Evolutionary conservation across 257 asterid genomes (phyloP).

Genomic region (Eustoma russellianum): DNA sequence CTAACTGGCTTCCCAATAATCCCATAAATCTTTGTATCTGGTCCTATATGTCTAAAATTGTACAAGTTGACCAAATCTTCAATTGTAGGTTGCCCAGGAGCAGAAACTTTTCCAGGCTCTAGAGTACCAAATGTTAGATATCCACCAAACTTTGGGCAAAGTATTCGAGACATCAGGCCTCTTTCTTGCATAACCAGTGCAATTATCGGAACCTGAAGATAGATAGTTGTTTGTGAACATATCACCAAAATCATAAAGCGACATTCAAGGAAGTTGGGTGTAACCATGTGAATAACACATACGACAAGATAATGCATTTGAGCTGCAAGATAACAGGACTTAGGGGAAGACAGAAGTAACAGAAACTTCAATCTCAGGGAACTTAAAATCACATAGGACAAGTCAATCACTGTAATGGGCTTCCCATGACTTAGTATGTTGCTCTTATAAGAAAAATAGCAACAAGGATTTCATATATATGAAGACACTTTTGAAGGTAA

Average conservation of each 20-base stretch:
- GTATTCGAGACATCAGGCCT: constrained; percentile 81
- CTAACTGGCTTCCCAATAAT: constrained; percentile 89
- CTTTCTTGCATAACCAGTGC: constrained; percentile 99
- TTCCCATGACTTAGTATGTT: neutral
- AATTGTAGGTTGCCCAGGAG: constrained; percentile 97
- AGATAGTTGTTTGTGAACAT: neutral
- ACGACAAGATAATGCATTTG: too few relatives aligned
- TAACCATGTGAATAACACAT: neutral
- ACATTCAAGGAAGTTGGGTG: neutral
- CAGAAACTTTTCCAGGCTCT: constrained; percentile 78
- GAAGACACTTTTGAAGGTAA: neutral
- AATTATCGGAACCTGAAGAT: constrained; percentile 73
- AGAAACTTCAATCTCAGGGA: too few relatives aligned
- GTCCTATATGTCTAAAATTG: constrained; percentile 67
- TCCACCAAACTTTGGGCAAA: constrained; percentile 93
- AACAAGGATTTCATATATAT: neutral
- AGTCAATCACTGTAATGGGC: too few relatives aligned
- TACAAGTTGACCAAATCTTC: constrained; percentile 66
- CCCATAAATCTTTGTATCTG: constrained; percentile 85
- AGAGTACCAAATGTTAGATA: constrained; percentile 92
- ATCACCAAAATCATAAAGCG: neutral
- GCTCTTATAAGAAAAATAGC: neutral
- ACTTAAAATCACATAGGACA: too few relatives aligned
- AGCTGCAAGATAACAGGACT: too few relatives aligned
- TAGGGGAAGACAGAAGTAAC: too few relatives aligned